Conservation (phyloP, 176 grass and related monocot species). For the Zea mays region Zm-B73-REFERENCE-NAM-5.0 NC_050096.1:17937001-17937500, state of each 20-base stretch:
- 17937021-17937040: slow-evolving; percentile 76
- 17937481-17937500: slow-evolving; percentile 13
- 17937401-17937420: slow-evolving; percentile 76
- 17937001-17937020: slow-evolving; percentile 79
- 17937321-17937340: slow-evolving; percentile 85
- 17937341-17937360: slow-evolving; percentile 76
- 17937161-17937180: slow-evolving; percentile 80
- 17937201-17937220: slow-evolving; percentile 83
- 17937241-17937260: slow-evolving; percentile 55
- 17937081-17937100: slow-evolving; percentile 80
- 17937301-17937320: slow-evolving; percentile 85
- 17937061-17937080: slow-evolving; percentile 76
- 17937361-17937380: slow-evolving; percentile 59
- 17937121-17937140: slow-evolving; percentile 73
- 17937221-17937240: slow-evolving; percentile 85
- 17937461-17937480: slow-evolving; percentile 17
- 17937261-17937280: slow-evolving; percentile 80
- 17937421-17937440: slow-evolving; percentile 32
- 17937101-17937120: slow-evolving; percentile 58
- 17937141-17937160: slow-evolving; percentile 70
- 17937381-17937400: slow-evolving; percentile 58
- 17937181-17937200: slow-evolving; percentile 94
- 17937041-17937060: slow-evolving; percentile 77
- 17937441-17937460: slow-evolving; percentile 15
- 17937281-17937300: slow-evolving; percentile 87